Base-by-base conservation (phyloP, 2,329 filamentous ascomycete species). In the Fusarium avenaceum region DNA sequence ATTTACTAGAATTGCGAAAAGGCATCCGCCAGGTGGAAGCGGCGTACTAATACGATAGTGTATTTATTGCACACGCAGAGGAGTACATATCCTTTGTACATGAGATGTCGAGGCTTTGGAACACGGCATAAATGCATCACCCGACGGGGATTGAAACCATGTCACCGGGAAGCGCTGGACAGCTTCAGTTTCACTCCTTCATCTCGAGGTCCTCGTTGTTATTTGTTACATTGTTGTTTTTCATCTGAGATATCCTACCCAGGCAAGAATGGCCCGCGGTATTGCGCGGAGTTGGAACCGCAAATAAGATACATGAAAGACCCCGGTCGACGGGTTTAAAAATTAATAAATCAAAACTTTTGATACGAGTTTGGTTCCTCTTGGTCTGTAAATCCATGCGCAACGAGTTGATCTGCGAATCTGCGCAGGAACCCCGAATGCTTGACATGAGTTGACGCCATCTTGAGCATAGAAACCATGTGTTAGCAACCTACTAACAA, bases 1-100 rank as follows among this genome's bases (percentile, higher is more conserved):
- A 64, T 70, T 70, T 69, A 26, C 70, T 60, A 69, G 66, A 70
- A 67, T 33, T 46, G 63, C 49, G 20, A 56, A 47, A 42, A 44
- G 57, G 52, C 57, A 60, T 60, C 53, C 46, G 39, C 35, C n/a
- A 26, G 63, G 66, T 20, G 65, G 33, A 54, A 19, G 28, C 40
- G 44, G 57, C 53, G 45, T 17, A 44, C 8, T 4, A n/a, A n/a
- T n/a, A 11, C 2, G 9, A 11, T 3, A 19, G 9, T 50, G 40
- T 24, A 50, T 39, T 35, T 35, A 38, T 32, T 28, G 20, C 26
- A 20, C 9, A 26, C 19, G 22, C 33, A n/a, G 17, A 43, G 14
- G 33, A 30, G 28, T 33, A 40, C 13, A 22, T 46, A 22, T 22
- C 14, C 30, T 26, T 15, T 32, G 8, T 39, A 20, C 19, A 26